Base-by-base conservation (phyloP, 306 rosid genomes). In the Rubus idaeus region DNA sequence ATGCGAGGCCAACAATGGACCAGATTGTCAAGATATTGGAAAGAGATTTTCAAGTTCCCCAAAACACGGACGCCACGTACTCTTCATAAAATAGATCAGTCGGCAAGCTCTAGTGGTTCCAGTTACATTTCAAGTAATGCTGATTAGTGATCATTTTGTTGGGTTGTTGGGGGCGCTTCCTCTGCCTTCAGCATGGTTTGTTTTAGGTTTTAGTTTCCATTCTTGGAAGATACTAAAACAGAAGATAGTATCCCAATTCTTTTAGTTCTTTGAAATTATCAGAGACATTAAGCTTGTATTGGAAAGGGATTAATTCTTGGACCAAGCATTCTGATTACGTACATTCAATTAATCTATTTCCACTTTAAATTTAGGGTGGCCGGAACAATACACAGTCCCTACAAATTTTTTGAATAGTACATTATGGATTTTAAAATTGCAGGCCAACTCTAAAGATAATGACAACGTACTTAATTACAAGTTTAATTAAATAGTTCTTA, bases 1-100 rank as follows among this genome's bases (percentile, higher is more conserved):
- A 74, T 51, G 82, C 79, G 4, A 68, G 82, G 85, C 82, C 79
- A 13, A 73, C 82, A 60, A 82, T 74, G 85, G 85, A 82, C 12
- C 85, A 82, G 35, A 35, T 78, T 60, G 82, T 78, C 17, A 78
- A 82, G 61, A 61, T 78, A 8, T 18, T 82, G 62, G 82, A 82
- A 21, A 82, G 46, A 47, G 45, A 69, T 50, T 16, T 30, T n/a
- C 60, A 71, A 67, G 71, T 73, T 26, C 75, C 71, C 11, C 5
- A 58, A 4, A 56, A 21, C 75, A 44, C 26, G 17, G 80, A 68
- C 20, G 41, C 21, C 2, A 51, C n/a, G n/a, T n/a, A n/a, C 69
- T 68, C 37, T 77, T 68, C 60, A 14, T 23, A 41, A 56, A 5
- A 53, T 6, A 18, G 47, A 44, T 73, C 80, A 23, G 30, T 57